These are phyloP conservation scores for Anisodus tanguticus DNA, from an alignment of 257 asterid species.

Conservation along the genomic window DNA sequence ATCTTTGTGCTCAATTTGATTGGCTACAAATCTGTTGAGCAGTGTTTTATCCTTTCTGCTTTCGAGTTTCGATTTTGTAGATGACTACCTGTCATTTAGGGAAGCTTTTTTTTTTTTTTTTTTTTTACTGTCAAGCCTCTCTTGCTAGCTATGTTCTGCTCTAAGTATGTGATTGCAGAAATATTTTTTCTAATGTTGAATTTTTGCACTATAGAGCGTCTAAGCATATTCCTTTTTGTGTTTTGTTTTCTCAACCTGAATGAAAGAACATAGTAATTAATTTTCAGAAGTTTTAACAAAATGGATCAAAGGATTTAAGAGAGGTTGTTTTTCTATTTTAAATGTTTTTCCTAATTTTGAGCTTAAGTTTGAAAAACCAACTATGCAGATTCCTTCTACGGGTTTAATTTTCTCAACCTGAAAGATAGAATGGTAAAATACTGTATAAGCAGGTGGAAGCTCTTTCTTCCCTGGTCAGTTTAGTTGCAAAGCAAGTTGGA, in stretches of 20 bases:
- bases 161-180: not conserved
- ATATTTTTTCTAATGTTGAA: not conserved
- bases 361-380: not conserved
- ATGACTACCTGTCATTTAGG: not conserved
- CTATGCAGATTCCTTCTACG: not conserved
- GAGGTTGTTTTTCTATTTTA: not conserved
- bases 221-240: not conserved
- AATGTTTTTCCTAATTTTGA: not conserved
- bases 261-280: not conserved
- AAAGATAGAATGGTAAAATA: not conserved
- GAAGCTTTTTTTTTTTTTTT: not conserved
- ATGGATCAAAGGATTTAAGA: not conserved
- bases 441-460: slow-evolving; percentile 64
- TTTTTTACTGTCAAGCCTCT: not conserved
- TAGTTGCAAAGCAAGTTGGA: slow-evolving; percentile 64
- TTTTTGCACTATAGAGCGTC: not conserved
- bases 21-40: slow-evolving; percentile 22
- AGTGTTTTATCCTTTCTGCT: not conserved
- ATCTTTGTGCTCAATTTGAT: slow-evolving; percentile 16
- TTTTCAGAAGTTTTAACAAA: not conserved
- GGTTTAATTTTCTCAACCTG: slow-evolving; percentile 1
- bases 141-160: slow-evolving; percentile 5
- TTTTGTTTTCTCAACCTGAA: slow-evolving; percentile 14
- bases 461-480: slow-evolving; percentile 71
- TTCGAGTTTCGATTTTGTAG: not conserved